phyloP scores from a whole-genome alignment of 768 basidiomycete species.

The Baorangia bicolor region DNA sequence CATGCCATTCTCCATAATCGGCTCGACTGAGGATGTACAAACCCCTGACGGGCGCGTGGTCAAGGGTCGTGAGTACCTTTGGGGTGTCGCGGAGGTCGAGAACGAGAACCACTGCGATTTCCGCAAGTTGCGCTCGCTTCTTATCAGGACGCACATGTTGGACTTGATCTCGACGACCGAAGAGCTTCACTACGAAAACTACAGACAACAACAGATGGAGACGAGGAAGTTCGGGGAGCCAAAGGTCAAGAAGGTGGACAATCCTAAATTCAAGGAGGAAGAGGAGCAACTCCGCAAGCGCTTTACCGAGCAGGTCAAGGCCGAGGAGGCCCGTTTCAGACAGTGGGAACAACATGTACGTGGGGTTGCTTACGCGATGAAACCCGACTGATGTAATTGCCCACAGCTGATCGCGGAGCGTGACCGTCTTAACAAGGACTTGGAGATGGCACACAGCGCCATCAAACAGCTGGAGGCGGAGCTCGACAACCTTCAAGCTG shows the following conservation, averaged over 20 bases:
- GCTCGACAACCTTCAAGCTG: slow-evolving; percentile 85
- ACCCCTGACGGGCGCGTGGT: slow-evolving; percentile 89
- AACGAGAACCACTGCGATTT: slow-evolving; percentile 99
- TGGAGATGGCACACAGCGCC: slow-evolving; percentile 87
- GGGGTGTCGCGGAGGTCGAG: slow-evolving; percentile 99
- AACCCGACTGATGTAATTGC: slow-evolving; percentile 15
- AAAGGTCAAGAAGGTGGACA: slow-evolving; percentile 98
- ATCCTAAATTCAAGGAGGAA: slow-evolving; percentile 99
- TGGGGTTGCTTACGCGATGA: slow-evolving; percentile 2
- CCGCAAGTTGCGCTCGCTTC: slow-evolving; percentile 91
- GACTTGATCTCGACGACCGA: slow-evolving; percentile 96
- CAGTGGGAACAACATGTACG: slow-evolving; percentile 99
- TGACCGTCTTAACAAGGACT: slow-evolving; percentile 98
- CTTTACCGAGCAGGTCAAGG: slow-evolving; percentile 99
- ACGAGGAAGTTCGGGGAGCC: slow-evolving; percentile 98
- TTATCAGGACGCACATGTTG: slow-evolving; percentile 98
- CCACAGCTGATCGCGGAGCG: slow-evolving; percentile 93
- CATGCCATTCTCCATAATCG: slow-evolving; percentile 99
- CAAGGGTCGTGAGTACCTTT: slow-evolving; percentile 97
- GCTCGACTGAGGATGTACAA: slow-evolving; percentile 91
- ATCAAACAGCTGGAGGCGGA: slow-evolving; percentile 92
- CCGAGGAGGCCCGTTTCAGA: slow-evolving; percentile 95
- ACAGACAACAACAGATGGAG: slow-evolving; percentile 99
- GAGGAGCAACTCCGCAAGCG: slow-evolving; percentile 95
- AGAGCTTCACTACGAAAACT: slow-evolving; percentile 96